Evolutionary conservation across 768 basidiomycete species (phyloP).

Genomic region (Ramaria sp.): DNA sequence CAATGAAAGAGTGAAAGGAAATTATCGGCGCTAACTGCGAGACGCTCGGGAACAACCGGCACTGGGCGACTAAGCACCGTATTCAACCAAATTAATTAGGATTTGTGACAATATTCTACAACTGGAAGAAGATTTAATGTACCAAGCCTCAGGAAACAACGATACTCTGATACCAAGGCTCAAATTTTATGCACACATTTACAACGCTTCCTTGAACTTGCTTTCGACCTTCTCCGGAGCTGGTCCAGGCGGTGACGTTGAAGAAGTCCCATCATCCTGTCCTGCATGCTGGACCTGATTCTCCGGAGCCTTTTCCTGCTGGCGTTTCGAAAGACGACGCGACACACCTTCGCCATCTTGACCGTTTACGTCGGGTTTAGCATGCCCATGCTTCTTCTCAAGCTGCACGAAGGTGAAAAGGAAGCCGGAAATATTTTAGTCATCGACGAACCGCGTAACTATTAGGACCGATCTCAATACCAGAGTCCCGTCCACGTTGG

Average conservation of each 20-base stretch:
- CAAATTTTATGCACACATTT: too few relatives aligned
- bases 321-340: slow-evolving; percentile 44
- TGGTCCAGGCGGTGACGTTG: slow-evolving; percentile 4
- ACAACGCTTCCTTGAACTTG: slow-evolving; percentile 16
- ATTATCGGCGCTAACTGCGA: slow-evolving; percentile 15
- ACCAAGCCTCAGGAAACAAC: neutral
- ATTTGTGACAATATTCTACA: neutral
- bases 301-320: slow-evolving; percentile 66
- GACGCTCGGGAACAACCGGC: neutral
- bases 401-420: slow-evolving; percentile 21
- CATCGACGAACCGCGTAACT: slow-evolving; percentile 49
- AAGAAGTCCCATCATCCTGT: slow-evolving; percentile 11
- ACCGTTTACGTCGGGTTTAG: slow-evolving; percentile 16
- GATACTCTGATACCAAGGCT: too few relatives aligned
- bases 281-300: slow-evolving; percentile 29
- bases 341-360: slow-evolving; percentile 23
- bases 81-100: neutral
- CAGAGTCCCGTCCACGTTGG: slow-evolving; percentile 30
- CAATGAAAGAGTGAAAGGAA: slow-evolving; percentile 31
- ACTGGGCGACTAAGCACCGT: neutral
- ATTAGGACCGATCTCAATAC: slow-evolving; percentile 34
- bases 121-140: neutral
- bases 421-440: slow-evolving; percentile 8
- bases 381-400: slow-evolving; percentile 31
- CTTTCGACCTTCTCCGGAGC: slow-evolving; percentile 15